These are phyloP conservation scores for Metarhizium brunneum DNA, from an alignment of 2,329 filamentous ascomycete species.

Conservation along the genomic window DNA sequence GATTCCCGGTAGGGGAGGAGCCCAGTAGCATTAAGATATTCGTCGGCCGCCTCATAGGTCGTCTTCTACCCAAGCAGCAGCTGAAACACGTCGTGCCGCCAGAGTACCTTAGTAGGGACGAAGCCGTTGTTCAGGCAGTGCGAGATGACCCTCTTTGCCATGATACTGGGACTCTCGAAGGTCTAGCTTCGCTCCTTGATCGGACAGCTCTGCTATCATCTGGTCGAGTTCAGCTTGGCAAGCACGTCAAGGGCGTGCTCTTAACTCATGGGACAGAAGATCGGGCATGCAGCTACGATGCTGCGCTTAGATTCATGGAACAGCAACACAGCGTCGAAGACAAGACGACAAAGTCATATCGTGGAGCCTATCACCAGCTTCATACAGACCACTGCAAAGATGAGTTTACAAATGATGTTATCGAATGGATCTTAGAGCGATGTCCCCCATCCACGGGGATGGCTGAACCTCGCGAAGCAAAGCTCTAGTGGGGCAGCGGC, in stretches of 20 bases:
- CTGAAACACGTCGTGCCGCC: slow-evolving; percentile 57
- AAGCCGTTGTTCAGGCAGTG: slow-evolving; percentile 50
- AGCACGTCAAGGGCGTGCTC: slow-evolving; percentile 55
- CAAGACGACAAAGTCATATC: slow-evolving; percentile 62
- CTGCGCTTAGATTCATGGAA: slow-evolving; percentile 56
- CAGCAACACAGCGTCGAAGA: slow-evolving; percentile 49
- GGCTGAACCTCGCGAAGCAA: slow-evolving; percentile 20
- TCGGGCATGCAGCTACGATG: slow-evolving; percentile 55
- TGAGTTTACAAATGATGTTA: slow-evolving; percentile 49
- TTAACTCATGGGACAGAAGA: slow-evolving; percentile 72
- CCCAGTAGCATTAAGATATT: slow-evolving; percentile 56
- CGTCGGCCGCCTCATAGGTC: slow-evolving; percentile 57
- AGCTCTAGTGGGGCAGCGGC: slow-evolving; percentile 21
- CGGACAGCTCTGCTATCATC: slow-evolving; percentile 52
- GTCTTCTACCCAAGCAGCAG: slow-evolving; percentile 57
- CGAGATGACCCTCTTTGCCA: slow-evolving; percentile 64
- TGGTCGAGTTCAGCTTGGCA: slow-evolving; percentile 43
- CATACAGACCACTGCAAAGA: slow-evolving; percentile 50
- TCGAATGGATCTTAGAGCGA: slow-evolving; percentile 53
- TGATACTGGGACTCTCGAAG: slow-evolving; percentile 78
- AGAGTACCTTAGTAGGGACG: slow-evolving; percentile 58
- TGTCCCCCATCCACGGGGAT: slow-evolving; percentile 3
- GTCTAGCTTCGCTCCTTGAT: slow-evolving; percentile 68
- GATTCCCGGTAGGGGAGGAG: slow-evolving; percentile 54
- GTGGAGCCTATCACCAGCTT: slow-evolving; percentile 70